phyloP scores from a whole-genome alignment of 768 basidiomycete genomes.

The Lactarius akahatsu region DNA sequence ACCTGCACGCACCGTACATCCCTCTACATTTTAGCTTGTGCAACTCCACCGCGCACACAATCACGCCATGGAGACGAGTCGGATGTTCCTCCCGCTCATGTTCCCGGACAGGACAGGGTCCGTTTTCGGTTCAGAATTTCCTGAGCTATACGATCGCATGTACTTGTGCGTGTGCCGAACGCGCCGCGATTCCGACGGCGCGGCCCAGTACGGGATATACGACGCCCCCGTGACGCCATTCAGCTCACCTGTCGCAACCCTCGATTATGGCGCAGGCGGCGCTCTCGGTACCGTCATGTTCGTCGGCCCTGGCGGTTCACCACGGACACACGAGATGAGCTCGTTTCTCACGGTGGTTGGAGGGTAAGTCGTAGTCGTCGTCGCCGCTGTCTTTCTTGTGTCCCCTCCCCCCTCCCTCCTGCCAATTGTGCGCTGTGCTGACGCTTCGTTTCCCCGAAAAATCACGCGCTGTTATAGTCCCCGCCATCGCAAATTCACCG shows the following conservation, averaged over 20 bases:
- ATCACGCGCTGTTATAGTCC: background rate
- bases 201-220: conserved; percentile 52
- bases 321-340: conserved; percentile 43
- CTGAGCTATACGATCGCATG: conserved; percentile 64
- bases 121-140: conserved; percentile 54
- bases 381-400: background rate
- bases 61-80: conserved; percentile 37
- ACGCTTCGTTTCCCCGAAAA: background rate
- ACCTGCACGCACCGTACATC: background rate
- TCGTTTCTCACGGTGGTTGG: conserved; percentile 48
- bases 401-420: background rate
- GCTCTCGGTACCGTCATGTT: conserved; percentile 13
- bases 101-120: conserved; percentile 63
- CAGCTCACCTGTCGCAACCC: conserved; percentile 42
- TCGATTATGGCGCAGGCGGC: conserved; percentile 47
- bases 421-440: background rate
- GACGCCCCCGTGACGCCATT: conserved; percentile 31
- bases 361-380: conserved; percentile 11
- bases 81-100: conserved; percentile 58
- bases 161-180: conserved; percentile 51
- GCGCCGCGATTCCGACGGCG: conserved; percentile 41
- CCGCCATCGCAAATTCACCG: conserved; percentile 49
- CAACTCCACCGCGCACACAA: conserved; percentile 17
- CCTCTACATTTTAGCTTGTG: background rate
- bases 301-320: background rate